Evolutionary conservation across 352 stramenopile species (phyloP), one percentile per base, ranked within the genome.

Genomic region (Globisporangium emineosum): DNA sequence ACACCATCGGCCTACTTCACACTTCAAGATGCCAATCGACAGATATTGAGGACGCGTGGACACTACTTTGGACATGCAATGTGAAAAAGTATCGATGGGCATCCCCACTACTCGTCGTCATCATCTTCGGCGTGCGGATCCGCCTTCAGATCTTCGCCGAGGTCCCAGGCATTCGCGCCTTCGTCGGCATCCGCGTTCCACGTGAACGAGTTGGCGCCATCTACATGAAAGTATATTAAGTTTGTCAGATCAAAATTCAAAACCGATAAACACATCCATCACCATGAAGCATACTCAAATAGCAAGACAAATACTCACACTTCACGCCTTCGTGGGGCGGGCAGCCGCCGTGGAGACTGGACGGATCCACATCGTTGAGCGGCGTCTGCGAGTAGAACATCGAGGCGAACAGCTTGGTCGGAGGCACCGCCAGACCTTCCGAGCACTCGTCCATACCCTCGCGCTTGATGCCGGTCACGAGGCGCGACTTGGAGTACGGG

Each of bases 371-470:
- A 9, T 78, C 68, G 62, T 88, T 87, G 50, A 79, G 64, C 19
- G 83, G 81, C n/a, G 77, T 90, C 54, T 89, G 79, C 4, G 78
- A 81, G 59, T 90, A 90, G 50, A 92, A 90, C 60, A 92, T 79
- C 13, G 82, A 84, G 21, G 79, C 80, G n/a, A 72, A 81, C 47
- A 90, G 71, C 59, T 88, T 88, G n/a, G 70, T 75, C 7, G 81
- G 80, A 2, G 75, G 82, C 30, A 93, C 78, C 7, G 81, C 77
- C 10, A 89, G 75, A 10, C 83, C 79, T 23, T 88, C 73, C 13
- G 76, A 88, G 64, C 80, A 91, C 65, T 89, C 80, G 4, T 55
- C 42, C 79, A 90, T 91, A 27, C 80, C 82, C 32, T 84, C 72
- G 29, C 82, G 80, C 58, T 82, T 64, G 61, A 90, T 90, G 51